A percentile compares a stretch with the other conserved stretches of the same genome.
Evolutionary conservation across 2,329 filamentous ascomycete species (phyloP).

Genomic region (Cladosporium sphaerospermum): DNA sequence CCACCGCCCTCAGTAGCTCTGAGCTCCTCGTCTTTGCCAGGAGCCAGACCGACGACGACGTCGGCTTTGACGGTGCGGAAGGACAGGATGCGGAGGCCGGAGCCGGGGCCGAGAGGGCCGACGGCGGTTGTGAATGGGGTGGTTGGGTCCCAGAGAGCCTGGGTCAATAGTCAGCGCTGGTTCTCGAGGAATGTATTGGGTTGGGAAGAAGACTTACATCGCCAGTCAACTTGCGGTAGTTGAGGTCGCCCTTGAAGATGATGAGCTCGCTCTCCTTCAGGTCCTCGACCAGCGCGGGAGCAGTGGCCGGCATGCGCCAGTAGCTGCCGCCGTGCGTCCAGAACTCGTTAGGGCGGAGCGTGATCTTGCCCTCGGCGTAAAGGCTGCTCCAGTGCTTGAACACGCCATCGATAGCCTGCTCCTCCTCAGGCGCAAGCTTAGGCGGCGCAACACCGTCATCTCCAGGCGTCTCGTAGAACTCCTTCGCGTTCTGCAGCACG

Average conservation of each 20-base stretch:
- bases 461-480: slow-evolving; percentile 70
- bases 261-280: slow-evolving; percentile 78
- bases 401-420: slow-evolving; percentile 62
- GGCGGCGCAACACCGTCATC: slow-evolving; percentile 60
- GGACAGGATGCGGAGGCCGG: slow-evolving; percentile 76
- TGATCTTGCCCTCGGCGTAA: slow-evolving; percentile 76
- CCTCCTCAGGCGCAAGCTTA: slow-evolving; percentile 62
- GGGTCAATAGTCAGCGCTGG: neutral
- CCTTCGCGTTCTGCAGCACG: slow-evolving; percentile 68
- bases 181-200: neutral
- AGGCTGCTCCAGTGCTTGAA: slow-evolving; percentile 75
- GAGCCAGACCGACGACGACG: slow-evolving; percentile 79
- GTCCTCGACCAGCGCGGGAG: slow-evolving; percentile 65
- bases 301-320: slow-evolving; percentile 73
- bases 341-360: slow-evolving; percentile 77
- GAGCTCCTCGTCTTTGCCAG: slow-evolving; percentile 77
- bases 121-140: slow-evolving; percentile 81
- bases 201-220: slow-evolving; percentile 55
- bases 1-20: slow-evolving; percentile 62
- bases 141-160: slow-evolving; percentile 71
- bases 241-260: slow-evolving; percentile 95
- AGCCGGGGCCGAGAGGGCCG: slow-evolving; percentile 74
- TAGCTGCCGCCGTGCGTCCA: slow-evolving; percentile 87
- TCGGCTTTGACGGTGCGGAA: slow-evolving; percentile 95
- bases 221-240: slow-evolving; percentile 86